Percentiles rank a stretch among this genome's conserved stretches.
phyloP scores from a whole-genome alignment of 495 filamentous ascomycete genomes.

The Lasiosphaeriaceae sp. region DNA sequence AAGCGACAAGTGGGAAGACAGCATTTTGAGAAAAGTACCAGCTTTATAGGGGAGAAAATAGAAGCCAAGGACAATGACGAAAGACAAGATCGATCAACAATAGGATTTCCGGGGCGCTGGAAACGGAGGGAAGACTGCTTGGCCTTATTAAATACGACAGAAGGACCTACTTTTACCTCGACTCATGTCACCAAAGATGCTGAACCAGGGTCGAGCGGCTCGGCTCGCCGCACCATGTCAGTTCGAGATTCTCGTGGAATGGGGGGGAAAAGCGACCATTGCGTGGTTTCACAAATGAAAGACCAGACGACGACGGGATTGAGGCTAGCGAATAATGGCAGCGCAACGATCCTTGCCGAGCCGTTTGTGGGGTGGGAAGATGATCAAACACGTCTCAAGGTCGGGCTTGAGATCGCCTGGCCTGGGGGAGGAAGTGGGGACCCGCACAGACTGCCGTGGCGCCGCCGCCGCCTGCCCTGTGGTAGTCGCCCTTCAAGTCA shows the following conservation, averaged over 20 bases:
- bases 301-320: neutral
- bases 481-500: too few relatives aligned
- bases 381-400: neutral
- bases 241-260: too few relatives aligned
- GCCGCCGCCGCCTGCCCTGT: too few relatives aligned
- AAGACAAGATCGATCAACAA: neutral
- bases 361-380: neutral
- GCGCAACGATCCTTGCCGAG: neutral
- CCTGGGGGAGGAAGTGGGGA: neutral
- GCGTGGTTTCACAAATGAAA: neutral
- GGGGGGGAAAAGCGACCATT: neutral
- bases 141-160: too few relatives aligned
- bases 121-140: too few relatives aligned
- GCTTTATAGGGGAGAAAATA: neutral
- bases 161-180: too few relatives aligned
- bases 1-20: slow-evolving; percentile 3
- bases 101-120: neutral
- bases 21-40: slow-evolving; percentile 4
- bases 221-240: too few relatives aligned
- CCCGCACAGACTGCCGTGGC: too few relatives aligned
- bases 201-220: too few relatives aligned
- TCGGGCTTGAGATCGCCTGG: neutral
- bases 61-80: neutral
- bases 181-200: too few relatives aligned
- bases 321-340: neutral